These are phyloP conservation scores for Euphorbia schlechtendalii DNA, from an alignment of 441 rosid species.

Conservation along the genomic window DNA sequence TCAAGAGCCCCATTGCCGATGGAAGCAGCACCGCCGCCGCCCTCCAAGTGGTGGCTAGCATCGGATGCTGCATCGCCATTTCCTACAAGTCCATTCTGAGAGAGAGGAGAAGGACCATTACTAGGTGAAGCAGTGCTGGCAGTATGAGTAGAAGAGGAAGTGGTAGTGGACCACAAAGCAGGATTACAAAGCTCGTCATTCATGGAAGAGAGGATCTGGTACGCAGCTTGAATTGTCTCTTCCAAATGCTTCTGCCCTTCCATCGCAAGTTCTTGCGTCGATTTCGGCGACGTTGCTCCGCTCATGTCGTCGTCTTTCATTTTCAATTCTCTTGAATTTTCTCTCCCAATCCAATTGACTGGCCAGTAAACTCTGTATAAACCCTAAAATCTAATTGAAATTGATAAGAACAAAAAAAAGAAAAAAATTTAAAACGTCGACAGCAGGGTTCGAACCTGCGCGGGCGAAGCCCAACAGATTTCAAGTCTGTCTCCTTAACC, in stretches of 20 bases:
- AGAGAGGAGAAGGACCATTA: conserved; percentile 18
- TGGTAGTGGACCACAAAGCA: conserved; percentile 59
- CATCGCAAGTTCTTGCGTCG: conserved; percentile 76
- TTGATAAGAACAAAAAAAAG: not conserved
- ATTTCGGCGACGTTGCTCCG: conserved; percentile 22
- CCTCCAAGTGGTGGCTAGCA: conserved; percentile 35
- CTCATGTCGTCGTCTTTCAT: conserved; percentile 23
- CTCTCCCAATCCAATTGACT: too few species aligned
- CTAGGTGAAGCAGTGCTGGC: conserved; percentile 26
- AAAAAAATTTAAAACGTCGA: conserved; percentile 52
- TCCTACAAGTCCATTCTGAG: conserved; percentile 20
- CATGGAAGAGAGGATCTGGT: conserved; percentile 76
- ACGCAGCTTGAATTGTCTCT: conserved; percentile 83
- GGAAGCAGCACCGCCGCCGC: conserved; percentile 15
- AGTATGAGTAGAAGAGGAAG: conserved; percentile 16
- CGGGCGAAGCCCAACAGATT: conserved; percentile 96
- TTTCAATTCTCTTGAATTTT: not conserved
- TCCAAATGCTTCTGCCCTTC: conserved; percentile 88
- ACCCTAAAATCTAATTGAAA: not conserved
- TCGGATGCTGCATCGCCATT: conserved; percentile 34
- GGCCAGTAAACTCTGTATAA: too few species aligned
- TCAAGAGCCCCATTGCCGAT: conserved; percentile 44
- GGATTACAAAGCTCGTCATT: conserved; percentile 95
- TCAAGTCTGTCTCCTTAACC: conserved; percentile 99
- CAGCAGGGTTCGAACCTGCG: conserved; percentile 99